Conservation (phyloP, 352 stramenopile genomes). For the Phytopythium montanum region DNA sequence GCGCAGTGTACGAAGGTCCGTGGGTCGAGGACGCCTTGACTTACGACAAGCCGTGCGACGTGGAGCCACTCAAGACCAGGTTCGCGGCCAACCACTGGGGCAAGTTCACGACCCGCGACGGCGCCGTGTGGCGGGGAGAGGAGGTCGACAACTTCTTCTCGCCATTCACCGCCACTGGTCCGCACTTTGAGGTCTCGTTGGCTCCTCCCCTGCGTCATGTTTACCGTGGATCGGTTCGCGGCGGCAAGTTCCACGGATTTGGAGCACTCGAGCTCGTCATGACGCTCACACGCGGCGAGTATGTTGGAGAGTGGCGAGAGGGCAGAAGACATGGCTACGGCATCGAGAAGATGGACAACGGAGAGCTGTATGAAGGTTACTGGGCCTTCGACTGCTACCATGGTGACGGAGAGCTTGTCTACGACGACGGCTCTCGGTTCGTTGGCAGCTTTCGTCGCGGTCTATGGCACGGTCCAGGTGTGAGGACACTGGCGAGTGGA, state of each 20-base stretch:
- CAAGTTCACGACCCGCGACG: slow-evolving; percentile 70
- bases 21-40: slow-evolving; percentile 61
- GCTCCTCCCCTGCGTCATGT: slow-evolving; percentile 33
- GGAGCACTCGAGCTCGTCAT: slow-evolving; percentile 62
- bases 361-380: slow-evolving; percentile 78
- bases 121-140: slow-evolving; percentile 70
- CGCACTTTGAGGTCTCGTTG: slow-evolving; percentile 46
- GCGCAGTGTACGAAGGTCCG: slow-evolving; percentile 74
- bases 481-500: slow-evolving; percentile 53
- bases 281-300: slow-evolving; percentile 60
- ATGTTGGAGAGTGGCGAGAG: slow-evolving; percentile 81
- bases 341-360: slow-evolving; percentile 72
- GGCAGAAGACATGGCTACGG: slow-evolving; percentile 77
- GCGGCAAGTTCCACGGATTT: slow-evolving; percentile 70
- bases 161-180: slow-evolving; percentile 57
- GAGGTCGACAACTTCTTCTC: slow-evolving; percentile 84
- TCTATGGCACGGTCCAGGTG: slow-evolving; percentile 67
- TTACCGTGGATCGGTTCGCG: slow-evolving; percentile 51
- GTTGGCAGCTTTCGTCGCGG: slow-evolving; percentile 61
- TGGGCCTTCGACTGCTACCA: slow-evolving; percentile 67
- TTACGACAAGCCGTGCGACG: slow-evolving; percentile 38
- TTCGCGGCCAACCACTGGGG: slow-evolving; percentile 46
- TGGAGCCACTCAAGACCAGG: slow-evolving; percentile 55
- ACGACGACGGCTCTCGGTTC: slow-evolving; percentile 65
- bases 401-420: slow-evolving; percentile 59